A percentile compares a stretch with the other conserved stretches of the same genome.
Evolutionary conservation across 2,329 filamentous ascomycete species (phyloP).

Genomic region (Emmonsiellopsis sp.): DNA sequence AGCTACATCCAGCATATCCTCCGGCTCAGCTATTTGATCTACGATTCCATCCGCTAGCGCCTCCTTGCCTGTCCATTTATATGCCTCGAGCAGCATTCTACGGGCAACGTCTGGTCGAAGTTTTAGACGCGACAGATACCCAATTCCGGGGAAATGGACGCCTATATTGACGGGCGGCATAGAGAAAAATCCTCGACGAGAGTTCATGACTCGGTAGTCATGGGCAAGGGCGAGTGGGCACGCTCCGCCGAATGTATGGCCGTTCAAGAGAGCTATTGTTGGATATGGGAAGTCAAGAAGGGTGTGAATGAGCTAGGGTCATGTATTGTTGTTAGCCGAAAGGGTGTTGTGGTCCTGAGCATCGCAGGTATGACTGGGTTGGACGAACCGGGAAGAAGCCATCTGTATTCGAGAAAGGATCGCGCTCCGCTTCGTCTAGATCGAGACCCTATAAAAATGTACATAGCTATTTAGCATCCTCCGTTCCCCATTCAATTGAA

Average conservation of each 20-base stretch:
- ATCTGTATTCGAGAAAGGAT: conserved; percentile 44
- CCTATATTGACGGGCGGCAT: conserved; percentile 41
- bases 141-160: conserved; percentile 40
- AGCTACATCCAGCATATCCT: conserved; percentile 32
- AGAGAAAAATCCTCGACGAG: conserved; percentile 25
- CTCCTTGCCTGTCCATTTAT: conserved; percentile 38
- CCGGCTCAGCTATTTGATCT: conserved; percentile 34
- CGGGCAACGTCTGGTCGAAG: conserved; percentile 35
- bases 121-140: conserved; percentile 36
- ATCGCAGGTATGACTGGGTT: neutral
- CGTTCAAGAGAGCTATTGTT: conserved; percentile 30
- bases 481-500: neutral
- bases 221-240: conserved; percentile 28
- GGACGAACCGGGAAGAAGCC: conserved; percentile 38
- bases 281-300: conserved; percentile 32
- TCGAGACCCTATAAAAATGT: conserved; percentile 22
- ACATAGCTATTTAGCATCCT: neutral
- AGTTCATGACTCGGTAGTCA: conserved; percentile 30
- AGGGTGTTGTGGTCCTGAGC: neutral
- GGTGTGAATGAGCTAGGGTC: conserved; percentile 23
- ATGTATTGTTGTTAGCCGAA: neutral
- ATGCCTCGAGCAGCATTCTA: conserved; percentile 40
- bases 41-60: conserved; percentile 39
- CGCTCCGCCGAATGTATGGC: conserved; percentile 31
- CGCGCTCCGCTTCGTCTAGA: conserved; percentile 33